Evolutionary conservation across 805 yeast genomes (phyloP).

Genomic region (Metschnikowia hibisci): DNA sequence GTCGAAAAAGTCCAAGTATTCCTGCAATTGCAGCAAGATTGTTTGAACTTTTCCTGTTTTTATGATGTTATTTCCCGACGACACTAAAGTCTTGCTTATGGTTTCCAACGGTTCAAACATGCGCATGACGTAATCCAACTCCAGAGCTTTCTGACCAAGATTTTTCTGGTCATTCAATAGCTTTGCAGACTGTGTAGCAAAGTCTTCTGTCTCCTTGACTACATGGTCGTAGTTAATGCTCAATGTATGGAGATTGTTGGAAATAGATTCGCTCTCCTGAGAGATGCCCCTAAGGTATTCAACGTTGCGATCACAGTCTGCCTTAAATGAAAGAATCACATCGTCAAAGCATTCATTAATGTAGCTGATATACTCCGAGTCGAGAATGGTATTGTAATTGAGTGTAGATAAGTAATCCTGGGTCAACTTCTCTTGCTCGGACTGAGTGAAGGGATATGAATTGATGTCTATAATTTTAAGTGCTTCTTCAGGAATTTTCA

Average conservation of each 20-base stretch:
- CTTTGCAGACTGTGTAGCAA: conserved; percentile 53
- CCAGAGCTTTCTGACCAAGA: conserved; percentile 39
- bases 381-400: conserved; percentile 40
- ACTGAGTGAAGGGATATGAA: conserved; percentile 35
- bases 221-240: conserved; percentile 54
- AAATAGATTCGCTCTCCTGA: conserved; percentile 42
- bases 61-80: conserved; percentile 63
- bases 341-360: conserved; percentile 37
- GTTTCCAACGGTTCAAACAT: conserved; percentile 69
- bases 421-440: conserved; percentile 35
- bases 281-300: conserved; percentile 33
- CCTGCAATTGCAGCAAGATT: conserved; percentile 55
- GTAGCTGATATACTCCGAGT: conserved; percentile 36
- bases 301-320: conserved; percentile 22
- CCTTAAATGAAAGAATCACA: conserved; percentile 32
- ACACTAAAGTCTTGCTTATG: conserved; percentile 63
- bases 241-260: conserved; percentile 45
- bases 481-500: no score
- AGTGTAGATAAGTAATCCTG: conserved; percentile 34
- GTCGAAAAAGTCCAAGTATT: conserved; percentile 58
- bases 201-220: conserved; percentile 56
- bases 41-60: conserved; percentile 33
- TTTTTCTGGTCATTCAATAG: conserved; percentile 46
- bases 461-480: background rate
- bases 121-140: conserved; percentile 46